phyloP scores from a whole-genome alignment of 306 rosid genomes.

The Cucurbita maxima region DNA sequence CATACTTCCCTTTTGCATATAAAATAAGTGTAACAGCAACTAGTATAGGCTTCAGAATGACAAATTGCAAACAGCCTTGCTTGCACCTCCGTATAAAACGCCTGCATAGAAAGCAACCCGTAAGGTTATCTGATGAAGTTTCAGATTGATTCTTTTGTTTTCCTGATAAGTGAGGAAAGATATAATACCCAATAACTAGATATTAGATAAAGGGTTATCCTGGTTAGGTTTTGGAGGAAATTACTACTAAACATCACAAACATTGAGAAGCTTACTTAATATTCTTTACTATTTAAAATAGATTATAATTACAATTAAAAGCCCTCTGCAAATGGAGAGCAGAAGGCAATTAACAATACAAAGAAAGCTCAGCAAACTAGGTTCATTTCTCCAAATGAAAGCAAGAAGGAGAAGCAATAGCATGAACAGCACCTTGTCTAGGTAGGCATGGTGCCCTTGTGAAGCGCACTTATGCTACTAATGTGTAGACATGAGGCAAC shows the following conservation, averaged over 20 bases:
- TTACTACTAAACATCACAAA: background rate
- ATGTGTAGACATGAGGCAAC: background rate
- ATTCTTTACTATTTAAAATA: background rate
- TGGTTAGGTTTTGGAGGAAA: background rate
- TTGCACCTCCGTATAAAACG: slow-evolving; percentile 97
- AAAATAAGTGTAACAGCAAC: slow-evolving; percentile 74
- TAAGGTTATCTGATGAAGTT: background rate
- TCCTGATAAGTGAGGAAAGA: background rate
- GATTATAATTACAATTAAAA: background rate
- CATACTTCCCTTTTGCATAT: slow-evolving; percentile 73
- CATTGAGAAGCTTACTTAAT: background rate
- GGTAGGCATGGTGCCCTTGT: background rate
- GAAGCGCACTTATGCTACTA: background rate
- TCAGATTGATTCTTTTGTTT: background rate
- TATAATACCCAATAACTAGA: background rate
- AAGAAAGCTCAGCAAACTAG: background rate
- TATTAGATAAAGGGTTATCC: background rate
- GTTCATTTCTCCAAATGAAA: background rate
- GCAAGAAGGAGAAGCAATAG: background rate
- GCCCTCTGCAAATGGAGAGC: background rate
- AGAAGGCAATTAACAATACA: background rate
- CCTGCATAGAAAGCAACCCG: slow-evolving; percentile 29
- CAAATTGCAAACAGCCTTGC: slow-evolving; percentile 97
- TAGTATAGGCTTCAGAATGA: slow-evolving; percentile 86
- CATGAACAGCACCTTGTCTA: background rate